Percentiles rank a stretch among this genome's conserved stretches.
These are phyloP conservation scores for Aspergillus indologenus DNA, from an alignment of 495 filamentous ascomycete species.

Conservation along the genomic window DNA sequence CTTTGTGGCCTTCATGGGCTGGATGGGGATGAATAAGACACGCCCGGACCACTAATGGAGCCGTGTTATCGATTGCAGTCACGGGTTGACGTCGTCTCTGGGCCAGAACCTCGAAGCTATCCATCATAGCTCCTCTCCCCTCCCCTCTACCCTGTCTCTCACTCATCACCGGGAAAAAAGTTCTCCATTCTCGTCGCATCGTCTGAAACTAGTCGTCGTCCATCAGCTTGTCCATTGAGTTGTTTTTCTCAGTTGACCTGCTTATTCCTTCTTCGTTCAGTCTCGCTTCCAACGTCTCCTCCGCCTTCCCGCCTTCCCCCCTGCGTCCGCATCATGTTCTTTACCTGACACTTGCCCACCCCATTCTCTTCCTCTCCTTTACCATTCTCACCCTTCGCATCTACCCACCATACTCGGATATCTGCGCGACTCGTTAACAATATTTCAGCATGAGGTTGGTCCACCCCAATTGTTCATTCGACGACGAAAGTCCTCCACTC, in stretches of 20 bases:
- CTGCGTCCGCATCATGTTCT: constrained; percentile 5
- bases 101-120: not conserved
- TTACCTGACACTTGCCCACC: not conserved
- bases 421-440: not conserved
- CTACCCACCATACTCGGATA: not conserved
- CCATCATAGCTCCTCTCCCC: not conserved
- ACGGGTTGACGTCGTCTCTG: constrained; percentile 1
- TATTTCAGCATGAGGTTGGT: constrained; percentile 23
- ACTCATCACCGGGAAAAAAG: too few relatives aligned
- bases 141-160: not conserved
- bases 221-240: not conserved
- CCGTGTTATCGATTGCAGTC: constrained; percentile 5
- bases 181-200: too few relatives aligned
- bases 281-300: not conserved
- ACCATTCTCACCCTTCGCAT: not conserved
- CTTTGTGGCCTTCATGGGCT: too few relatives aligned
- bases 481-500: not conserved
- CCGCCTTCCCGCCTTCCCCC: not conserved
- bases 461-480: not conserved
- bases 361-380: not conserved
- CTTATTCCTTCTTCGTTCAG: not conserved
- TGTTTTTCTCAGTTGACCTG: not conserved
- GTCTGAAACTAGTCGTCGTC: not conserved
- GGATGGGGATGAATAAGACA: not conserved
- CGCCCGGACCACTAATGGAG: not conserved